Percentiles rank a stretch among this genome's conserved stretches.
These are phyloP conservation scores for Candida lessepsii DNA, from an alignment of 805 yeast species.

Conservation along the genomic window DNA sequence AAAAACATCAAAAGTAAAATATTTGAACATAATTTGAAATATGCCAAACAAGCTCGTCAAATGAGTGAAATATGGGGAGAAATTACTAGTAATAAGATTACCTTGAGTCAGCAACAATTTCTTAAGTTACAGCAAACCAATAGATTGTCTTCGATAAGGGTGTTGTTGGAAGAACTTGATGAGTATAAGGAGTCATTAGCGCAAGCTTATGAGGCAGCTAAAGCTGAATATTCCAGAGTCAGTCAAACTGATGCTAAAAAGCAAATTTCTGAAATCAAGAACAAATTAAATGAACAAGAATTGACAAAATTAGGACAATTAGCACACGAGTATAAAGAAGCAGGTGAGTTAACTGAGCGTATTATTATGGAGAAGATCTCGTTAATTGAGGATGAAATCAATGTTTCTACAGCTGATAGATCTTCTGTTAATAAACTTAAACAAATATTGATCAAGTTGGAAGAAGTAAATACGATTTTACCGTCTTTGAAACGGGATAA, in stretches of 20 bases:
- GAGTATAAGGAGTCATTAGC: conserved; percentile 24
- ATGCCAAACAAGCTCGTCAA: not conserved
- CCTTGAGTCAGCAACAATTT: conserved; percentile 14
- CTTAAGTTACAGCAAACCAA: conserved; percentile 20
- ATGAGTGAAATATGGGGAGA: not conserved
- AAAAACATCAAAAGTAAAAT: conserved; percentile 29
- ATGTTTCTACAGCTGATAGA: conserved; percentile 35
- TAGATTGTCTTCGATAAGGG: conserved; percentile 21
- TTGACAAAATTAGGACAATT: conserved; percentile 37
- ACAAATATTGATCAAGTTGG: conserved; percentile 32
- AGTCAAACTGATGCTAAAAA: conserved; percentile 39
- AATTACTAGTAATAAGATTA: not conserved
- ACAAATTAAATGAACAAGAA: conserved; percentile 37
- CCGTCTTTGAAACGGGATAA: conserved; percentile 34
- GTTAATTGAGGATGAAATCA: conserved; percentile 46
- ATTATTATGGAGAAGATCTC: conserved; percentile 40
- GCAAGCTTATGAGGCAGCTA: conserved; percentile 32
- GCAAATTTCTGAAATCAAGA: conserved; percentile 33
- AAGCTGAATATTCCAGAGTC: conserved; percentile 35
- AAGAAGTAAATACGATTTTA: conserved; percentile 32
- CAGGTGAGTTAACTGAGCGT: conserved; percentile 36
- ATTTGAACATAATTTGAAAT: conserved; percentile 17
- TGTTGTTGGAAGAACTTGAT: conserved; percentile 27
- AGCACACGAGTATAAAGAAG: conserved; percentile 37
- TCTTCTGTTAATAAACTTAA: conserved; percentile 41